A percentile compares a stretch with the other conserved stretches of the same genome.
These are phyloP conservation scores for Colletotrichum theobromicola DNA, from an alignment of 2,329 filamentous ascomycete genomes.

Conservation along the genomic window DNA sequence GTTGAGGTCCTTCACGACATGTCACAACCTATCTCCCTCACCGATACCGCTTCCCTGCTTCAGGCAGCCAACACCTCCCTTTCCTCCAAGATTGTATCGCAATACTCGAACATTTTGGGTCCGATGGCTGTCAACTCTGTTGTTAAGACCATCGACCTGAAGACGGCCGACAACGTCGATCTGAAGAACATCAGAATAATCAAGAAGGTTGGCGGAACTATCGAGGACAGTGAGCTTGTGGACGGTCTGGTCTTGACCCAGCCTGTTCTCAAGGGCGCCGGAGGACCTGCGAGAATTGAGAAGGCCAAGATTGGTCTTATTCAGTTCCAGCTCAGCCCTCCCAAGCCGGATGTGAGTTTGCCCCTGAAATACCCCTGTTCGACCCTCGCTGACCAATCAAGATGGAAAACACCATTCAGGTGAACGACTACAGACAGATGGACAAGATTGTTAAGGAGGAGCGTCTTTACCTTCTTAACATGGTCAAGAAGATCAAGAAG, in stretches of 20 bases:
- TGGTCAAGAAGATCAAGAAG: conserved; percentile 99
- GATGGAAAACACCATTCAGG: conserved; percentile 99
- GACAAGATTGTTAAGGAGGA: conserved; percentile 99
- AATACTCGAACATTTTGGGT: conserved; percentile 93
- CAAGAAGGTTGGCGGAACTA: conserved; percentile 97
- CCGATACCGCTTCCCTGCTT: conserved; percentile 86
- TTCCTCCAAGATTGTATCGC: conserved; percentile 97
- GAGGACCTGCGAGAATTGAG: conserved; percentile 90
- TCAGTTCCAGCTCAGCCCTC: conserved; percentile 97
- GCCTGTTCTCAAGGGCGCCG: conserved; percentile 89
- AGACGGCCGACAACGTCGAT: conserved; percentile 95
- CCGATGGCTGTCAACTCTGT: conserved; percentile 98
- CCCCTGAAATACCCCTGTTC: not conserved
- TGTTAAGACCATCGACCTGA: conserved; percentile 92
- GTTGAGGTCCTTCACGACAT: conserved; percentile 93
- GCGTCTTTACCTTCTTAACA: conserved; percentile 95
- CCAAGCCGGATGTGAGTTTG: conserved; percentile 85
- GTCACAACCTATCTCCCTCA: conserved; percentile 90
- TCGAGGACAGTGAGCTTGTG: conserved; percentile 97
- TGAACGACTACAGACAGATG: conserved; percentile 99
- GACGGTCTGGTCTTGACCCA: conserved; percentile 94
- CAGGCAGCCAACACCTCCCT: conserved; percentile 97
- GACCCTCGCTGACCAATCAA: conserved; percentile 38
- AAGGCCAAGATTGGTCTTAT: conserved; percentile 97
- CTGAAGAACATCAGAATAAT: conserved; percentile 95